phyloP scores from a whole-genome alignment of 83 land plant species.

The Picea engelmannii region DNA sequence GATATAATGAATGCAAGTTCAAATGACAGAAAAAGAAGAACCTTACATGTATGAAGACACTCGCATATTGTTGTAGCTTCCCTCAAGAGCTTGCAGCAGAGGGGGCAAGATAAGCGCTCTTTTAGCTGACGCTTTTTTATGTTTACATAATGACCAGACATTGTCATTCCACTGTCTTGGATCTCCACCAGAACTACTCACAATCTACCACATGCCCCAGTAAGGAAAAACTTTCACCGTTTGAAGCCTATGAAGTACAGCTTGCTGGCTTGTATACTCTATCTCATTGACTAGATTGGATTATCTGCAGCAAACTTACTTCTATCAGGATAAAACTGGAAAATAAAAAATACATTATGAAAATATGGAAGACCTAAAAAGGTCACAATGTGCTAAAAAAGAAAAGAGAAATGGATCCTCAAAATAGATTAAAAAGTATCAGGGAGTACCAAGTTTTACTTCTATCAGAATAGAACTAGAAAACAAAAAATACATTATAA shows the following conservation, averaged over 20 bases:
- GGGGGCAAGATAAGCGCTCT: slow-evolving; percentile 66
- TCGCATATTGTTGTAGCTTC: slow-evolving; percentile 83
- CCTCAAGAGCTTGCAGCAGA: slow-evolving; percentile 57
- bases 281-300: background rate
- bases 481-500: no score
- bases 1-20: background rate
- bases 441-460: no score
- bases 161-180: slow-evolving; percentile 7
- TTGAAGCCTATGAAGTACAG: background rate
- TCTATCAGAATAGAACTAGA: no score
- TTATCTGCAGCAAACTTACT: slow-evolving; percentile 1
- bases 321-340: background rate
- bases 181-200: background rate
- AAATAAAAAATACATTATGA: no score
- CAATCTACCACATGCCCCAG: background rate
- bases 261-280: background rate
- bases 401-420: no score
- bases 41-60: slow-evolving; percentile 82
- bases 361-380: no score
- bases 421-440: no score
- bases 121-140: background rate
- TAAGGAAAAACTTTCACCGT: background rate
- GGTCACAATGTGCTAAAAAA: no score
- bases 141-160: slow-evolving; percentile 9
- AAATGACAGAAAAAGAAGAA: background rate